Evolutionary conservation across 768 basidiomycete species (phyloP).

Genomic region (Podaxis rugospora): DNA sequence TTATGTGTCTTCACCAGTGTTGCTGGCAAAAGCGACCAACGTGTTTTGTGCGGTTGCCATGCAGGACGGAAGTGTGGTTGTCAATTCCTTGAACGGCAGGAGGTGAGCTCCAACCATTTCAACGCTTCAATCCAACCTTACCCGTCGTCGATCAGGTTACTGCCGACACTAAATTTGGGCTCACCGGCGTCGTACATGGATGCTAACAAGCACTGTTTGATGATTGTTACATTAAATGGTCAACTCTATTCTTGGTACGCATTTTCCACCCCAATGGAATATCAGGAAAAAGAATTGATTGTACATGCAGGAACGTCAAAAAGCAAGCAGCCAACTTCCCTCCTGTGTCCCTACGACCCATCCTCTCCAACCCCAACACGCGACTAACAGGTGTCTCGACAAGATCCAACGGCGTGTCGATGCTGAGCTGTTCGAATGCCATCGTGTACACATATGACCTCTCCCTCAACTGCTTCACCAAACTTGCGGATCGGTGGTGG

Average conservation of each 20-base stretch:
- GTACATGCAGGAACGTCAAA: conserved; percentile 62
- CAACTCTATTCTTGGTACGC: conserved; percentile 70
- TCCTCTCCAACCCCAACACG: conserved; percentile 55
- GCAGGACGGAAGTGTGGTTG: conserved; percentile 74
- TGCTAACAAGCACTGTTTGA: conserved; percentile 55
- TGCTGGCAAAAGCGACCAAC: conserved; percentile 59
- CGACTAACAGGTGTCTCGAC: conserved; percentile 61
- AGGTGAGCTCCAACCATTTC: conserved; percentile 43
- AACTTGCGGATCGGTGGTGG: conserved; percentile 83
- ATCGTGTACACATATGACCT: conserved; percentile 76
- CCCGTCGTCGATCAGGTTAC: conserved; percentile 44
- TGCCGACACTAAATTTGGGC: conserved; percentile 74
- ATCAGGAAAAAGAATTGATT: neutral
- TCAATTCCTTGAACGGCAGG: conserved; percentile 83
- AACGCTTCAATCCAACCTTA: neutral
- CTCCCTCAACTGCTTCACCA: conserved; percentile 62
- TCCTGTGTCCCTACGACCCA: conserved; percentile 55
- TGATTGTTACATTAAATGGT: conserved; percentile 71
- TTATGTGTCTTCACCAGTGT: conserved; percentile 72
- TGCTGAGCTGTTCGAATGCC: conserved; percentile 77
- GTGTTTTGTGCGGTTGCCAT: conserved; percentile 72
- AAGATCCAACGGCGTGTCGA: conserved; percentile 75
- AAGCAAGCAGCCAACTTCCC: conserved; percentile 61
- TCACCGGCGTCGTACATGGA: conserved; percentile 67
- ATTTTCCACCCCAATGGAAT: conserved; percentile 11